Evolutionary conservation across 176 grass and related monocot species (phyloP), one percentile per base, ranked within the genome.

Genomic region (Bolboschoenus planiculmis): DNA sequence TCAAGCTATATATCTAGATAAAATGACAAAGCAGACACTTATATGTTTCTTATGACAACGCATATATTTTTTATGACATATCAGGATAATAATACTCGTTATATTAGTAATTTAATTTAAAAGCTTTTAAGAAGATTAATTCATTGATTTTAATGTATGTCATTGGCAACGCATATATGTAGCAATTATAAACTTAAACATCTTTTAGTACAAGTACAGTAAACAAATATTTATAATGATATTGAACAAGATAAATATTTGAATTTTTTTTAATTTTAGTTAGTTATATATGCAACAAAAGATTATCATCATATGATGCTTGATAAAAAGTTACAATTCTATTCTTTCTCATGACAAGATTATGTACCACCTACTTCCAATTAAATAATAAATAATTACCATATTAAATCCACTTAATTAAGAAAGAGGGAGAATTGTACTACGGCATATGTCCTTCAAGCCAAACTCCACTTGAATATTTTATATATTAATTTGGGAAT

Each of bases 401-500:
- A 16, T 50, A 40, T 13, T 72, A 44, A 42, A 10, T 72, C n/a
- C 67, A 13, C n/a, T 72, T 26, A 13, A 72, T 75, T 16, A 48
- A 51, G 14, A 76, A 76, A 31, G 36, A 31, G 44, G 5, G 5
- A 31, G 24, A 26, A 76, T 76, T 76, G 72, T 76, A 76, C 72
- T 51, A 76, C 2, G 72, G 72, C 44, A 76, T 76, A 76, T 76
- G 72, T 76, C 44, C 23, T 76, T 50, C 71, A 76, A 33, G 26
- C 72, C 72, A 76, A 76, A 76, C 44, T 76, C 72, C 72, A 76
- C 72, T 51, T 7, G 11, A 76, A 31, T 76, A 18, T 51, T 76
- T 51, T 48, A 51, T 76, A 31, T 29, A 76, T 33, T n/a, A n/a
- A n/a, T n/a, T n/a, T 7, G 48, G 72, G 72, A 76, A 76, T 76